Percentiles rank a stretch among this genome's conserved stretches.
Evolutionary conservation across 2,329 filamentous ascomycete species (phyloP).

Genomic region (Xylaria sp.): DNA sequence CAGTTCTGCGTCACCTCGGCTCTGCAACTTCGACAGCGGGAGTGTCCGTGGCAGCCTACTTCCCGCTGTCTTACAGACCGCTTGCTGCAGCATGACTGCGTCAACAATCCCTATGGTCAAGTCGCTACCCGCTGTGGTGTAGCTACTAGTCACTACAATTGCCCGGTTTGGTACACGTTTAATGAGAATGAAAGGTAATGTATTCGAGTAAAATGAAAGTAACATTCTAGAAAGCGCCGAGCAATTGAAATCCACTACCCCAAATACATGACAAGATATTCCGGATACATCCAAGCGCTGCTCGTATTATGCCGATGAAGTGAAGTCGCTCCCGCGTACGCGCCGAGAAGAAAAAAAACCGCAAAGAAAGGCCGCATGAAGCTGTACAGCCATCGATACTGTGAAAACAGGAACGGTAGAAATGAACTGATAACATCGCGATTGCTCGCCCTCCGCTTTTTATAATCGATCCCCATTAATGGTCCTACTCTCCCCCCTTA

Average conservation of each 20-base stretch:
- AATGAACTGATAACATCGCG: constrained; percentile 39
- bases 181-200: constrained; percentile 23
- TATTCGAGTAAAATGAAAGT: constrained; percentile 33
- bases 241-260: constrained; percentile 3
- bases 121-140: constrained; percentile 40
- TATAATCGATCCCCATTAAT: constrained; percentile 37
- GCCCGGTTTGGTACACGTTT: constrained; percentile 20
- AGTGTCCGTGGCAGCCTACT: constrained; percentile 40
- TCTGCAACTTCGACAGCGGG: constrained; percentile 41
- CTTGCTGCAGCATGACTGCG: constrained; percentile 40
- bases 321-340: constrained; percentile 32
- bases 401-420: constrained; percentile 30
- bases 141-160: constrained; percentile 35
- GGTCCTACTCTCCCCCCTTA: constrained; percentile 28
- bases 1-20: constrained; percentile 22
- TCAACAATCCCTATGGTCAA: constrained; percentile 26
- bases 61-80: constrained; percentile 44
- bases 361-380: constrained; percentile 16
- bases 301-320: constrained; percentile 31
- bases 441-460: constrained; percentile 46
- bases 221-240: constrained; percentile 4
- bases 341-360: constrained; percentile 21
- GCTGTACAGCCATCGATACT: constrained; percentile 33
- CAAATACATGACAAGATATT: constrained; percentile 18
- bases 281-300: constrained; percentile 25